Percentiles rank a stretch among this genome's conserved stretches.
phyloP scores from a whole-genome alignment of 768 basidiomycete genomes.

The Tylopilus balloui region DNA sequence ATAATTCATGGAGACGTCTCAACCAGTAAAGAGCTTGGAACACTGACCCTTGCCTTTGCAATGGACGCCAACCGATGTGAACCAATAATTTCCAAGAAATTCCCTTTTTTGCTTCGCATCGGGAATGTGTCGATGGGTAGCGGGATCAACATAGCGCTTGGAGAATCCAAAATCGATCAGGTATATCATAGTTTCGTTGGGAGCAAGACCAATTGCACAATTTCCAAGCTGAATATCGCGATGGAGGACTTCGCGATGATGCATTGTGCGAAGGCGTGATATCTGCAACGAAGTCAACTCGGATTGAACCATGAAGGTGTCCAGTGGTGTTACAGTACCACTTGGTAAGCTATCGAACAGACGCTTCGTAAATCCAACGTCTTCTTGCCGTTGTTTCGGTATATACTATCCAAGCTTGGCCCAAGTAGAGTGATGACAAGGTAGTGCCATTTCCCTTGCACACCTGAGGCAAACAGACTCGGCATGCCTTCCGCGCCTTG shows the following conservation, averaged over 20 bases:
- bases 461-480: conserved; percentile 58
- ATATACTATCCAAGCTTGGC: conserved; percentile 60
- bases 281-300: conserved; percentile 44
- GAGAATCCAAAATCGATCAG: conserved; percentile 89
- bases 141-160: conserved; percentile 67
- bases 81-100: conserved; percentile 85
- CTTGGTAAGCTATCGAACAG: conserved; percentile 71
- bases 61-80: conserved; percentile 73
- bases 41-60: conserved; percentile 66
- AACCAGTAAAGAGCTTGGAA: conserved; percentile 9
- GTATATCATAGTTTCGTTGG: conserved; percentile 58
- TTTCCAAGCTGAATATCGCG: conserved; percentile 80
- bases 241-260: conserved; percentile 66
- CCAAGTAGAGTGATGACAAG: conserved; percentile 78
- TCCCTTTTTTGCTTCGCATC: conserved; percentile 64
- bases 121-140: conserved; percentile 64
- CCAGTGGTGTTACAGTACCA: conserved; percentile 42
- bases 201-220: conserved; percentile 58
- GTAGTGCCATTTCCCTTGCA: conserved; percentile 58
- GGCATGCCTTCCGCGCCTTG: conserved; percentile 76
- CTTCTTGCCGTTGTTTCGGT: conserved; percentile 50
- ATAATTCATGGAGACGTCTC: conserved; percentile 21
- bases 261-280: conserved; percentile 69
- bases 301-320: not conserved
- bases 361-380: conserved; percentile 67